These are phyloP conservation scores for Maudiozyma humilis DNA, from an alignment of 1,139 yeast genomes.

Conservation along the genomic window DNA sequence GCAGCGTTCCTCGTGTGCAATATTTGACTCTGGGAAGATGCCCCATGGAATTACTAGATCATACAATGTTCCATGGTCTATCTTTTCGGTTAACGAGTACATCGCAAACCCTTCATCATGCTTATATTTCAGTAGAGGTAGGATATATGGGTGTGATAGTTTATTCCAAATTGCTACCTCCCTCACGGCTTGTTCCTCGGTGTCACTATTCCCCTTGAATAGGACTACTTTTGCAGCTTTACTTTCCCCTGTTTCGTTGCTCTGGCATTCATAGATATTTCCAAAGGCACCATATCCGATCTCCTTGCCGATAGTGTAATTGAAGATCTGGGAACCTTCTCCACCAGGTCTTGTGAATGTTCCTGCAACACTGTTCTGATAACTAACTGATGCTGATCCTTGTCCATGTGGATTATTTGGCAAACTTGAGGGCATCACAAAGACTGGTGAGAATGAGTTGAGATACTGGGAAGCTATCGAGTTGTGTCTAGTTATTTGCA, in stretches of 20 bases:
- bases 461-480: conserved; percentile 37
- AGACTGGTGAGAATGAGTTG: conserved; percentile 33
- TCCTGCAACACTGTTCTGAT: conserved; percentile 3
- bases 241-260: conserved; percentile 36
- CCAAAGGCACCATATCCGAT: conserved; percentile 94
- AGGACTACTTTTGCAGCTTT: conserved; percentile 75
- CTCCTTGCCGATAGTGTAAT: conserved; percentile 60
- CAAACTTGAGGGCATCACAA: conserved; percentile 16
- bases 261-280: conserved; percentile 64
- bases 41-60: conserved; percentile 71
- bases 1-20: conserved; percentile 30
- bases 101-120: conserved; percentile 52
- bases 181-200: conserved; percentile 48
- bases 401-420: conserved; percentile 2
- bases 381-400: conserved; percentile 1
- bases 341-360: conserved; percentile 37
- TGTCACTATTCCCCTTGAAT: conserved; percentile 37
- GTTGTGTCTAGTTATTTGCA: conserved; percentile 20
- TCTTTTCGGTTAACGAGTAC: conserved; percentile 64
- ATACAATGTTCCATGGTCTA: conserved; percentile 76
- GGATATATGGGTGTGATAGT: conserved; percentile 54
- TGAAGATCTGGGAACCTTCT: conserved; percentile 52
- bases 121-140: conserved; percentile 53
- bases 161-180: conserved; percentile 73
- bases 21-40: conserved; percentile 30